Percentiles rank a stretch among this genome's conserved stretches.
These are phyloP conservation scores for Ophiostoma tasmaniense DNA, from an alignment of 2,329 filamentous ascomycete genomes.

Conservation along the genomic window DNA sequence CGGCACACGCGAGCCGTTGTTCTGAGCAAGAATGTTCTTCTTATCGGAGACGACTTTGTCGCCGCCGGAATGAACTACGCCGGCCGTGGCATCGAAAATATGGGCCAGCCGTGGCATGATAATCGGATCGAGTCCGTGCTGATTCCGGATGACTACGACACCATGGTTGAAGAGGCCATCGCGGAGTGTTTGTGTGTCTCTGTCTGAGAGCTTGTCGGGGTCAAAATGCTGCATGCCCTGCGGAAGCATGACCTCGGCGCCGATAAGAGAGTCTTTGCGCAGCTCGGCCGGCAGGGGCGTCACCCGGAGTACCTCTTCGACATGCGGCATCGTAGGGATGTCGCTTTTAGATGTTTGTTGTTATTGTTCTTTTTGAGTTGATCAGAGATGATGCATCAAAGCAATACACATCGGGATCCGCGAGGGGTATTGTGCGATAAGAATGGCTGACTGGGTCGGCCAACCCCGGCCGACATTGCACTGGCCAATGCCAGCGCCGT, in stretches of 20 bases:
- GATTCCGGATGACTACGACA: not conserved
- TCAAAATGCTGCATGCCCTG: not conserved
- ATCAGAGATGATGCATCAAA: not conserved
- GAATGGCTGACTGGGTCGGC: not conserved
- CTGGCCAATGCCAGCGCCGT: not conserved
- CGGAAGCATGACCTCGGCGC: not conserved
- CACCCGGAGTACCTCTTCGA: not conserved
- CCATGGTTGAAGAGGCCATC: not conserved
- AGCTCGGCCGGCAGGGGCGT: not conserved
- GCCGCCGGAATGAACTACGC: not conserved
- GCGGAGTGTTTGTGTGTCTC: not conserved
- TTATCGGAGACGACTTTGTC: not conserved
- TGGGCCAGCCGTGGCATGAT: not conserved
- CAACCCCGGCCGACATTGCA: not conserved
- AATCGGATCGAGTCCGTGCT: not conserved
- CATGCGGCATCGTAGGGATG: not conserved
- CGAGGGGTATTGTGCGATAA: not conserved
- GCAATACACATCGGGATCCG: not conserved
- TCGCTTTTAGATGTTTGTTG: not conserved
- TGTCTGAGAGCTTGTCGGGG: not conserved
- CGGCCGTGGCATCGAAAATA: not conserved
- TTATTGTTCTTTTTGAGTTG: not conserved
- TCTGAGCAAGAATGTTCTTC: slow-evolving; percentile 1
- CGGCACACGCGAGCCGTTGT: slow-evolving; percentile 1
- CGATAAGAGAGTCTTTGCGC: not conserved